Evolutionary conservation across 2,329 filamentous ascomycete species (phyloP).

Genomic region (Nemania serpens): DNA sequence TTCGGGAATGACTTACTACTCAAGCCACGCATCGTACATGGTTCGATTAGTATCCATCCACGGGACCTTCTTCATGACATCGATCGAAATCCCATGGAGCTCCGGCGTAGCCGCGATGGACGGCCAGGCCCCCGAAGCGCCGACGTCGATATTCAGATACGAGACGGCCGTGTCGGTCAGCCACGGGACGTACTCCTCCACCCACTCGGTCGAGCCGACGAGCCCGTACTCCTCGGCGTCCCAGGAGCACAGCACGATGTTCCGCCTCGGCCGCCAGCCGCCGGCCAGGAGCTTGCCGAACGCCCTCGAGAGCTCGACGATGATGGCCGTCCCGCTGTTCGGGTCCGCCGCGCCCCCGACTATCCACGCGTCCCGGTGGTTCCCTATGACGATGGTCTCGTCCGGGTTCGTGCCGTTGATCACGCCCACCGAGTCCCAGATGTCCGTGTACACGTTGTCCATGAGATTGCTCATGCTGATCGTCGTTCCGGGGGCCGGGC

Average conservation of each 20-base stretch:
- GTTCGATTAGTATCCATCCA: conserved; percentile 54
- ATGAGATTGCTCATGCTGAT: conserved; percentile 71
- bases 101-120: conserved; percentile 66
- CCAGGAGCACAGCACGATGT: conserved; percentile 76
- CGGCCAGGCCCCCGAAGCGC: conserved; percentile 61
- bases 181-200: conserved; percentile 82
- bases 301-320: conserved; percentile 75
- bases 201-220: conserved; percentile 83
- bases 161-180: conserved; percentile 71
- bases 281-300: conserved; percentile 70
- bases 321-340: conserved; percentile 76
- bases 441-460: conserved; percentile 69
- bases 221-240: conserved; percentile 80
- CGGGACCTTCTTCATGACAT: conserved; percentile 65
- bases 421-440: conserved; percentile 80
- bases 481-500: conserved; percentile 58
- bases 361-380: conserved; percentile 84
- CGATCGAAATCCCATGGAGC: conserved; percentile 66
- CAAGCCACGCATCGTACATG: conserved; percentile 49
- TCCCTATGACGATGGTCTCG: conserved; percentile 78
- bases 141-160: conserved; percentile 83
- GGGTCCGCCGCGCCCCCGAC: conserved; percentile 84
- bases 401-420: conserved; percentile 78
- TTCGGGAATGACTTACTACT: conserved; percentile 30
- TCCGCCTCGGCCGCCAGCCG: conserved; percentile 82